Evolutionary conservation across 805 yeast species (phyloP), one percentile per base, ranked within the genome.

Genomic region (Sugiyamaella qingdaonensis): DNA sequence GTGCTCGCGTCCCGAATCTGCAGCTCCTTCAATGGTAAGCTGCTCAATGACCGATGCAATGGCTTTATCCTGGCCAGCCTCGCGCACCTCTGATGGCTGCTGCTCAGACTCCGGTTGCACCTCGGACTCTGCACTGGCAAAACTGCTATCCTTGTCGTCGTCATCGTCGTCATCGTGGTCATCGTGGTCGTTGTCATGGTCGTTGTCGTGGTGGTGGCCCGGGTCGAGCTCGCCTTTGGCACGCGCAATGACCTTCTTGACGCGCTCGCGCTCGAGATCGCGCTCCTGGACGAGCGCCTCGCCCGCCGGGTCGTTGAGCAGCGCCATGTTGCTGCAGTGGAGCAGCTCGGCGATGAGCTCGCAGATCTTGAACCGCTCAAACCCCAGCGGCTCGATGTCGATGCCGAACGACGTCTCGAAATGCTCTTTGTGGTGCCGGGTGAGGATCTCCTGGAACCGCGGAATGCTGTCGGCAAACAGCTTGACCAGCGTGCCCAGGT

Each of bases 271-370:
- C 55, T 84, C 80, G 10, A 70, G 67, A 63, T 90, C 96, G 47
- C 97, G 78, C 53, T 84, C 81, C 36, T 70, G 68, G 21, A 89
- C 82, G 43, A 88, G 77, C 31, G 75, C 75, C 67, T 88, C 84
- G 51, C 91, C 89, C 49, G 77, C 77, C 39, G 78, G 81, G 45
- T 91, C 89, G 67, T 92, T 94, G 59, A 94, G 77, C 16, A 90
- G 75, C 0, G 86, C 88, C 98, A 94, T 94, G 70, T 94, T 94
- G n/a, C 97, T 89, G 66, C 99, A 94, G 69, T 94, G 99, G 53
- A 94, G 76, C 39, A 94, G 75, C 64, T 94, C 99, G 0, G 99
- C 99, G 47, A 94, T 81, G 49, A 94, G 73, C 70, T 94, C 99
- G 56, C 96, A 84, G 21, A 94, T 80, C 64, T 90, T 88, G 71